Conservation (phyloP, 306 rosid genomes). For the Malus domestica region ASM211411v1 NC_041796.1:7409501-7410000, state of each 20-base stretch:
- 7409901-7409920: background rate
- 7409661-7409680: background rate
- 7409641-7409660: background rate
- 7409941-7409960: background rate
- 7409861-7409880: background rate
- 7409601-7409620: background rate
- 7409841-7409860: background rate
- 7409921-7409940: background rate
- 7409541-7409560: slow-evolving; percentile 45
- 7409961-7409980: background rate
- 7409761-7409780: slow-evolving; percentile 36
- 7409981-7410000: background rate
- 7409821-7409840: background rate
- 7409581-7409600: background rate
- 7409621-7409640: background rate
- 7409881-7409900: background rate
- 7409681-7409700: background rate
- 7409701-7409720: background rate
- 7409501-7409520: slow-evolving; percentile 39
- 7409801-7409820: slow-evolving; percentile 45
- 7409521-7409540: slow-evolving; percentile 44
- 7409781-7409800: slow-evolving; percentile 48
- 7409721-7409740: background rate
- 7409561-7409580: slow-evolving; percentile 23
- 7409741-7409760: slow-evolving; percentile 49